phyloP scores from a whole-genome alignment of 495 filamentous ascomycete species.

The Penicillium pulvis region DNA sequence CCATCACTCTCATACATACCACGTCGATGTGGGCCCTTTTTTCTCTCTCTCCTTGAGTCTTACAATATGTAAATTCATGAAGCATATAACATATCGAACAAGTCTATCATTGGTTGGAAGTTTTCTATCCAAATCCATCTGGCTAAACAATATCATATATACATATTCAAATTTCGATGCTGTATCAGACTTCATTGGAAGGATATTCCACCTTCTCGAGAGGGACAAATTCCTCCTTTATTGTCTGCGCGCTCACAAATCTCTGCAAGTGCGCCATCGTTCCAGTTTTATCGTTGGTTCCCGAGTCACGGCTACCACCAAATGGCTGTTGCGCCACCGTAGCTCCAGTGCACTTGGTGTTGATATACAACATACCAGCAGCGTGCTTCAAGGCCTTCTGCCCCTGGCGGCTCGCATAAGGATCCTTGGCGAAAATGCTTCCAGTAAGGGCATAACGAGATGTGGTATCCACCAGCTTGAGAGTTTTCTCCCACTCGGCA shows the following conservation, averaged over 20 bases:
- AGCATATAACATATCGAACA: too few relatives aligned
- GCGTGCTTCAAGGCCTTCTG: slow-evolving; percentile 70
- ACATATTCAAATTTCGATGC: not conserved
- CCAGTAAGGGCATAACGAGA: slow-evolving; percentile 75
- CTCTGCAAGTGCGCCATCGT: slow-evolving; percentile 64
- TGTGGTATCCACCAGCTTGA: slow-evolving; percentile 57
- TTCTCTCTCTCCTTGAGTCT: too few relatives aligned
- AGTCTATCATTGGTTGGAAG: not conserved
- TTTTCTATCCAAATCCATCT: not conserved
- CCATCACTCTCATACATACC: too few relatives aligned
- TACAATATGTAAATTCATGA: not conserved
- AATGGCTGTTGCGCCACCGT: slow-evolving; percentile 85
- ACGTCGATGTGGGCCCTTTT: too few relatives aligned
- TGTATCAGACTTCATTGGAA: slow-evolving; percentile 55
- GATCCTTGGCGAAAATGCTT: slow-evolving; percentile 70
- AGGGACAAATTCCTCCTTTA: slow-evolving; percentile 75
- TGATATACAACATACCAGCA: slow-evolving; percentile 80
- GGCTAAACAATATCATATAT: not conserved
- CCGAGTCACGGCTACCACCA: slow-evolving; percentile 71
- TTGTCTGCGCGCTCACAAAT: slow-evolving; percentile 71
- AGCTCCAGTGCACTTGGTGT: slow-evolving; percentile 80
- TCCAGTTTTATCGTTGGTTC: slow-evolving; percentile 81
- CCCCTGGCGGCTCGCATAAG: slow-evolving; percentile 62
- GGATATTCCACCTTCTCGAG: slow-evolving; percentile 65
- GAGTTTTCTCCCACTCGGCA: slow-evolving; percentile 51